These are phyloP conservation scores for Candida dubliniensis DNA, from an alignment of 1,139 yeast genomes.

Conservation along the genomic window DNA sequence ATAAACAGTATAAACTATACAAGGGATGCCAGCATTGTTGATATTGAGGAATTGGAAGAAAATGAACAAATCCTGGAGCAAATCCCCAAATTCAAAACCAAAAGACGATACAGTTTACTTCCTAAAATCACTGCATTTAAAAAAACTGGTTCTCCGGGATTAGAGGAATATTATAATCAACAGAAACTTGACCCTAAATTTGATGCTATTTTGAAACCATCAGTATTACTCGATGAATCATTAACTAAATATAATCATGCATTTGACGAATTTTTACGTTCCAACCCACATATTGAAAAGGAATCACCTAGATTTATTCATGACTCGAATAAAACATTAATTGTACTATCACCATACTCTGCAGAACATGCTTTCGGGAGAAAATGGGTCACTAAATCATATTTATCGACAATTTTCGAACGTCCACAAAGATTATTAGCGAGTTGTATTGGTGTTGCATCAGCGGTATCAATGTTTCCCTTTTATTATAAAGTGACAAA, in stretches of 20 bases:
- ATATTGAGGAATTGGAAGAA: slow-evolving; percentile 38
- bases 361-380: slow-evolving; percentile 73
- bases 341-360: slow-evolving; percentile 59
- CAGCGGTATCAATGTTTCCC: slow-evolving; percentile 73
- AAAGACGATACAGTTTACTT: slow-evolving; percentile 29
- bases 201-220: slow-evolving; percentile 31
- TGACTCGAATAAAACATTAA: slow-evolving; percentile 50
- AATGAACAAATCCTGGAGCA: slow-evolving; percentile 31
- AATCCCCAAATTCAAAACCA: slow-evolving; percentile 40
- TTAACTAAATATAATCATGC: slow-evolving; percentile 41
- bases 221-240: slow-evolving; percentile 34
- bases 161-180: slow-evolving; percentile 16
- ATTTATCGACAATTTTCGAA: slow-evolving; percentile 72
- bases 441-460: slow-evolving; percentile 72
- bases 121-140: slow-evolving; percentile 19
- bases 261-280: slow-evolving; percentile 49
- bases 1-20: slow-evolving; percentile 22
- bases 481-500: slow-evolving; percentile 54
- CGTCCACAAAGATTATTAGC: slow-evolving; percentile 82
- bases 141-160: slow-evolving; percentile 16
- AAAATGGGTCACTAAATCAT: slow-evolving; percentile 71
- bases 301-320: slow-evolving; percentile 49
- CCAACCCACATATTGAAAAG: slow-evolving; percentile 55
- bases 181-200: slow-evolving; percentile 22
- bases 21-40: slow-evolving; percentile 33